Conservation (phyloP, 2,329 filamentous ascomycete species). For the Cladosporium sp. region DNA sequence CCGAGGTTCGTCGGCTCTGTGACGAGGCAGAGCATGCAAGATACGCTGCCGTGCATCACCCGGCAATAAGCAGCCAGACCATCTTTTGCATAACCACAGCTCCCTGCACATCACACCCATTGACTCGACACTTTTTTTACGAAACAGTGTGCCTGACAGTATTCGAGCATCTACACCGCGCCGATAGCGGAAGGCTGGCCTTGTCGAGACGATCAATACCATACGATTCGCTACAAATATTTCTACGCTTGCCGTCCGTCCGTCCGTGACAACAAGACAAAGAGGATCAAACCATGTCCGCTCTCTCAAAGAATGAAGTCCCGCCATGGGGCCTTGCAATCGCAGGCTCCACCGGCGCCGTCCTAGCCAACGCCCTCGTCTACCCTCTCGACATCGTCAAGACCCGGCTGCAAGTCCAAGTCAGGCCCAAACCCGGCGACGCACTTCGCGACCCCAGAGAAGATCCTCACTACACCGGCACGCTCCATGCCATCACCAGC, state of each 20-base stretch:
- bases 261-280: background rate
- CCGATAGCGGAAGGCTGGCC: background rate
- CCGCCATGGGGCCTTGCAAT: conserved; percentile 92
- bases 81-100: background rate
- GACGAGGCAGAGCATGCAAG: background rate
- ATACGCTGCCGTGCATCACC: background rate
- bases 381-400: conserved; percentile 98
- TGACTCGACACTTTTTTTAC: background rate
- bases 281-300: conserved; percentile 21
- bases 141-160: background rate
- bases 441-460: conserved; percentile 39
- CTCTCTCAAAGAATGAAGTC: conserved; percentile 49
- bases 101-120: background rate
- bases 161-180: background rate
- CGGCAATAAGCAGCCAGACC: background rate
- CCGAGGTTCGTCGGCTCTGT: conserved; percentile 4
- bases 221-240: no score
- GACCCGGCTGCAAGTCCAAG: conserved; percentile 91
- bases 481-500: conserved; percentile 80
- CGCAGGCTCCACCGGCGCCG: conserved; percentile 86
- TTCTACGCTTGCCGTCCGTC: no score
- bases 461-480: conserved; percentile 75
- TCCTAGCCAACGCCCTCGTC: conserved; percentile 89
- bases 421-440: conserved; percentile 56
- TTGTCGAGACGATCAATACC: background rate